phyloP scores from a whole-genome alignment of 225 moss, liverwort and hornwort species.

The Marchantia paleacea region DNA sequence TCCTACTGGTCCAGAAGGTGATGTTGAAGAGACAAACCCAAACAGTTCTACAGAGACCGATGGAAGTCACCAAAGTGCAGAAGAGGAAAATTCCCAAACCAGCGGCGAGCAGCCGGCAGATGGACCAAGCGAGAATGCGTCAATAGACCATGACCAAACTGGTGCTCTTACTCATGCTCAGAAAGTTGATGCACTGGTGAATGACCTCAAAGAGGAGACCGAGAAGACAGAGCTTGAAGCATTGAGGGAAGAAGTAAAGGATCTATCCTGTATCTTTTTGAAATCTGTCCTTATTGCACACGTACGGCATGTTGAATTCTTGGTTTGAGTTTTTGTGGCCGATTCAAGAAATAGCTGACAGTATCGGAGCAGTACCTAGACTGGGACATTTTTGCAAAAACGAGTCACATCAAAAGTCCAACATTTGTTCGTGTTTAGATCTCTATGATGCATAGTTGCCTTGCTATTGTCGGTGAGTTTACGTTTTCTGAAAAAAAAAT shows the following conservation, averaged over 20 bases:
- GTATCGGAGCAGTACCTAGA: neutral
- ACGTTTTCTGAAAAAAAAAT: no score
- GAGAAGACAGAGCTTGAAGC: constrained; percentile 31
- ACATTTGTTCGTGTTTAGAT: neutral
- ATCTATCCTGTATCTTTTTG: neutral
- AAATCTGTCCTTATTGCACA: neutral
- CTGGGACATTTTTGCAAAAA: neutral
- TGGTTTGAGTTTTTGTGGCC: neutral
- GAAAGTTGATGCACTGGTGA: neutral
- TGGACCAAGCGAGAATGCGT: neutral
- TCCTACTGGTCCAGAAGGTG: constrained; percentile 13
- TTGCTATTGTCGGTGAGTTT: no score
- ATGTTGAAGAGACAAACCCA: constrained; percentile 32
- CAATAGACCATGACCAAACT: neutral
- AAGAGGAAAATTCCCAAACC: constrained; percentile 14
- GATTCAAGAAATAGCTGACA: neutral
- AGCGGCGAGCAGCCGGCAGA: neutral
- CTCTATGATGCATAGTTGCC: neutral
- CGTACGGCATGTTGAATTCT: no score
- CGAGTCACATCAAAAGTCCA: neutral
- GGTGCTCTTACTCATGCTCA: neutral
- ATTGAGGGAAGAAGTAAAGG: constrained; percentile 37
- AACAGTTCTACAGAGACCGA: constrained; percentile 24
- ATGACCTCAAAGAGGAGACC: constrained; percentile 10
- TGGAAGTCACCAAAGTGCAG: constrained; percentile 10